Evolutionary conservation across 2,329 filamentous ascomycete species (phyloP).

Genomic region (Sporothrix brunneoviolacea): DNA sequence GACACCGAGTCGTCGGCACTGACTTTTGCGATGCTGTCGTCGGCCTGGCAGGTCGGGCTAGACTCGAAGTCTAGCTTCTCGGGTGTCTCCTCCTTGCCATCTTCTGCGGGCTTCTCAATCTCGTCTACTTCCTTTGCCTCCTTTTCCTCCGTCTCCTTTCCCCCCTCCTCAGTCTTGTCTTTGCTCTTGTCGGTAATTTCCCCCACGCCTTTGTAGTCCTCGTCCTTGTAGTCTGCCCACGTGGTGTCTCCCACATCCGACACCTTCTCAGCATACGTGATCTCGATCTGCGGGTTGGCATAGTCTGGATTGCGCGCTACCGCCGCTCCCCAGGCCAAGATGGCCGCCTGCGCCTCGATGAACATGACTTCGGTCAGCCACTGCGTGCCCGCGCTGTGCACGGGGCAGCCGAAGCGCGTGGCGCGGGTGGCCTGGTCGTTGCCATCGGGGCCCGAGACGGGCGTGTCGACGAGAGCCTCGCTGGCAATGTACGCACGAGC

Average conservation of each 20-base stretch:
- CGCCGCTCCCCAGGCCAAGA: conserved; percentile 24
- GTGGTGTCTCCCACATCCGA: background rate
- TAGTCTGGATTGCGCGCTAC: conserved; percentile 22
- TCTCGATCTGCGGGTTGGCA: conserved; percentile 21
- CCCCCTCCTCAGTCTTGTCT: background rate
- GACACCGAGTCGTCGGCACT: too few relatives aligned
- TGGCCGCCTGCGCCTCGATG: conserved; percentile 29
- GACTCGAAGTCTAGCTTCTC: too few relatives aligned
- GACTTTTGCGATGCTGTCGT: background rate
- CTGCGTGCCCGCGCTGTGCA: conserved; percentile 61
- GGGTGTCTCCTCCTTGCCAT: background rate
- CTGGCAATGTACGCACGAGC: conserved; percentile 56
- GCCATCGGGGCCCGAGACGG: conserved; percentile 46
- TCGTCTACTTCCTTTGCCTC: background rate
- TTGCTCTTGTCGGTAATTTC: background rate
- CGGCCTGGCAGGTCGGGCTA: too few relatives aligned
- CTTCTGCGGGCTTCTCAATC: background rate
- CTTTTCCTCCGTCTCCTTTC: background rate
- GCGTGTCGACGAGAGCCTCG: conserved; percentile 41
- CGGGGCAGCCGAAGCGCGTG: conserved; percentile 53
- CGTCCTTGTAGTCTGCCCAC: conserved; percentile 6
- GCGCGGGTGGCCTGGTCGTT: conserved; percentile 35
- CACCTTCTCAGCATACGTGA: conserved; percentile 17
- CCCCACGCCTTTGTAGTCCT: background rate
- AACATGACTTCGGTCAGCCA: conserved; percentile 57